phyloP scores from a whole-genome alignment of 148 eudicot species.

The Vaccinium macrocarpon region DNA sequence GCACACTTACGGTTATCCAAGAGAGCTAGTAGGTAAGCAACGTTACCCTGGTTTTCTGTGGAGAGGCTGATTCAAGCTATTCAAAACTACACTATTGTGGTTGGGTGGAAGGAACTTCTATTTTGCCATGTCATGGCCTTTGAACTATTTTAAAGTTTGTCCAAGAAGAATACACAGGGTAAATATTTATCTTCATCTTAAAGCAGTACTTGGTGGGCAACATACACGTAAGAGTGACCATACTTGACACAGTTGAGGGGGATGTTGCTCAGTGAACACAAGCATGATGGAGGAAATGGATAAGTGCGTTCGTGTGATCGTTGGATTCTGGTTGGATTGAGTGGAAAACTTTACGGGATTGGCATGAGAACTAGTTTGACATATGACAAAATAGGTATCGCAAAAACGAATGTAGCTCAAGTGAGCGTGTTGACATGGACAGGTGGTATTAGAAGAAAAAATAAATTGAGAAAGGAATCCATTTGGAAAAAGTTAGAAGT shows the following conservation, averaged over 20 bases:
- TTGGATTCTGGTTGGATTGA: background rate
- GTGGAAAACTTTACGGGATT: background rate
- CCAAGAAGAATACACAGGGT: too few species aligned
- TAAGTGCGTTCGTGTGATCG: background rate
- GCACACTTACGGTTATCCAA: background rate
- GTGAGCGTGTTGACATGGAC: background rate
- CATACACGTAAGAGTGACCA: background rate
- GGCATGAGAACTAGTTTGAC: background rate
- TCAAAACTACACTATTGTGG: background rate
- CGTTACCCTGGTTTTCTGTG: background rate
- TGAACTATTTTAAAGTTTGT: background rate
- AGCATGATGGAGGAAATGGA: background rate
- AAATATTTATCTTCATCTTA: background rate
- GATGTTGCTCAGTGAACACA: background rate
- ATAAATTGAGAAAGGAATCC: background rate
- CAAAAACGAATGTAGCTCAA: background rate
- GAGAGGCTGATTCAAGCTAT: background rate
- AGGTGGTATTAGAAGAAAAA: background rate
- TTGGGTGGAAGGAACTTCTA: background rate
- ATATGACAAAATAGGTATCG: background rate
- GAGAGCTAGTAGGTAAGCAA: background rate
- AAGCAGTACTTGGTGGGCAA: background rate
- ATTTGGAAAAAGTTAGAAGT: background rate
- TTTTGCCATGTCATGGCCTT: background rate
- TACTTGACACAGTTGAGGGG: background rate